A percentile compares a stretch with the other conserved stretches of the same genome.
phyloP scores from a whole-genome alignment of 768 basidiomycete species.

The Phanerochaete sordida region DNA sequence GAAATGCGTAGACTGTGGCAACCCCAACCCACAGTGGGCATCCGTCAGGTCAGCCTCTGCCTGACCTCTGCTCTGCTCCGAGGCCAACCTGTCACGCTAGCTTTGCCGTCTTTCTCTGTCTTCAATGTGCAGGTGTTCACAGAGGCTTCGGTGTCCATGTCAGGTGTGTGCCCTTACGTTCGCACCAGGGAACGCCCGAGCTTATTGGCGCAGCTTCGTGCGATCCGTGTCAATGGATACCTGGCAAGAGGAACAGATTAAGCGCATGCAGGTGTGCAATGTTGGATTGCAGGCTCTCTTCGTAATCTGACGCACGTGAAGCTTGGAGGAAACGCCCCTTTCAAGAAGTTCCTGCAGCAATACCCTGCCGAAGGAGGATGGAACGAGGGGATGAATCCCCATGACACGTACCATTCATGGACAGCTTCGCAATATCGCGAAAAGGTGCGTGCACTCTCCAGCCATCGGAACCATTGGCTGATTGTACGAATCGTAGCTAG shows the following conservation, averaged over 20 bases:
- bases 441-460: constrained; percentile 53
- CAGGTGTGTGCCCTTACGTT: constrained; percentile 40
- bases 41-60: constrained; percentile 54
- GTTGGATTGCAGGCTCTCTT: constrained; percentile 3
- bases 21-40: constrained; percentile 97
- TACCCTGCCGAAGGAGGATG: constrained; percentile 75
- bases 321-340: constrained; percentile 87
- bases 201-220: constrained; percentile 71
- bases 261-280: constrained; percentile 76
- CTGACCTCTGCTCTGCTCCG: constrained; percentile 1
- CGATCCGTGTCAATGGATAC: constrained; percentile 96
- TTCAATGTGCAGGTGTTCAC: constrained; percentile 84
- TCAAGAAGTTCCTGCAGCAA: constrained; percentile 71
- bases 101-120: constrained; percentile 87
- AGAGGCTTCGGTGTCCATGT: constrained; percentile 94
- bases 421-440: constrained; percentile 92
- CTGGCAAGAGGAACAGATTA: constrained; percentile 88
- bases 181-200: not conserved
- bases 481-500: constrained; percentile 50
- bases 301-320: constrained; percentile 27
- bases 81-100: constrained; percentile 31
- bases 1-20: constrained; percentile 76
- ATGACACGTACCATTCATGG: constrained; percentile 90
- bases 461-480: not conserved
- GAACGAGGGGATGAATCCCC: constrained; percentile 53